A percentile compares a stretch with the other conserved stretches of the same genome.
Conservation (phyloP, 2,329 filamentous ascomycete genomes). For the Xylariaceae sp. region DNA sequence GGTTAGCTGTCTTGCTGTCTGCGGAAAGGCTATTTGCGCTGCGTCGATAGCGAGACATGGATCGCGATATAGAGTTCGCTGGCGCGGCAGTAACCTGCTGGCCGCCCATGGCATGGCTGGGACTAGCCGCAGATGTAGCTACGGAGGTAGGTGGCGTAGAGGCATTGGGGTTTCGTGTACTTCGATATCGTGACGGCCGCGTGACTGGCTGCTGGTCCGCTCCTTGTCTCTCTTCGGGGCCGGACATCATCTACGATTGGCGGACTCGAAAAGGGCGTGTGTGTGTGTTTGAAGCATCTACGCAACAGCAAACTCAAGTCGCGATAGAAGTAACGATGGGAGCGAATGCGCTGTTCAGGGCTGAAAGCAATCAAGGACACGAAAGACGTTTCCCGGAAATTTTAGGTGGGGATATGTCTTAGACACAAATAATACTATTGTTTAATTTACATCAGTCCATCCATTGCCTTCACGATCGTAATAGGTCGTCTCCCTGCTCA, state of each 20-base stretch:
- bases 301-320: too few relatives aligned
- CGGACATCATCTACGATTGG: slow-evolving; percentile 11
- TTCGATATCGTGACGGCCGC: slow-evolving; percentile 36
- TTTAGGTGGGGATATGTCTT: too few relatives aligned
- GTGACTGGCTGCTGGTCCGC: slow-evolving; percentile 16
- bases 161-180: slow-evolving; percentile 31
- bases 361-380: too few relatives aligned
- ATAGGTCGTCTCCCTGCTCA: too few relatives aligned
- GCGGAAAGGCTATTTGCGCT: slow-evolving; percentile 26
- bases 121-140: slow-evolving; percentile 15
- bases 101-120: slow-evolving; percentile 12
- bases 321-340: too few relatives aligned
- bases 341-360: too few relatives aligned
- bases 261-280: too few relatives aligned
- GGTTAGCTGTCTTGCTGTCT: slow-evolving; percentile 26
- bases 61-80: slow-evolving; percentile 31
- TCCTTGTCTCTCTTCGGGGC: slow-evolving; percentile 5
- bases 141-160: slow-evolving; percentile 25
- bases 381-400: too few relatives aligned
- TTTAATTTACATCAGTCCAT: too few relatives aligned
- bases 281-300: too few relatives aligned
- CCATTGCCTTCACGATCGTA: too few relatives aligned
- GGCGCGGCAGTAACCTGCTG: slow-evolving; percentile 18
- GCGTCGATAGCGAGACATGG: slow-evolving; percentile 36
- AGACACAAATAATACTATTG: too few relatives aligned